Evolutionary conservation across 768 basidiomycete genomes (phyloP).

Genomic region (Paxillus involutus): DNA sequence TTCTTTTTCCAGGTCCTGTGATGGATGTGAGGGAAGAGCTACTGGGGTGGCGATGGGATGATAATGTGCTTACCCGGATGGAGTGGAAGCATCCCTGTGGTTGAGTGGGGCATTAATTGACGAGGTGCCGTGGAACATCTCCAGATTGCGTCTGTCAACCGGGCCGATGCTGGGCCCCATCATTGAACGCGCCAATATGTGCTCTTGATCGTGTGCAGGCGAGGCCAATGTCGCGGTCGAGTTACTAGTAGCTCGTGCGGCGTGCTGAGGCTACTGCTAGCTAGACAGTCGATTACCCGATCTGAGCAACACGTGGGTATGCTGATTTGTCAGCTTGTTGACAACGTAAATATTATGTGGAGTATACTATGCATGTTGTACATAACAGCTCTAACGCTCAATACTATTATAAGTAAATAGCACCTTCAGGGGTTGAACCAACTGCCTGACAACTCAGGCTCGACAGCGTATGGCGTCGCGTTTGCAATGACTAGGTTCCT

Average conservation of each 20-base stretch:
- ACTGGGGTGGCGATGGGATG: not conserved
- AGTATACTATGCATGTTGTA: too few relatives aligned
- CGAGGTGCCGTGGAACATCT: conserved; percentile 8
- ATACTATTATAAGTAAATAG: too few relatives aligned
- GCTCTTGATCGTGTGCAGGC: conserved; percentile 13
- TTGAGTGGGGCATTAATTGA: conserved; percentile 14
- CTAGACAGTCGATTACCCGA: not conserved
- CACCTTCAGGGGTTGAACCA: too few relatives aligned
- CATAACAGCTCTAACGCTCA: too few relatives aligned
- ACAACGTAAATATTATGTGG: too few relatives aligned
- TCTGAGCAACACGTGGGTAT: too few relatives aligned
- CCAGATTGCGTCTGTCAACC: conserved; percentile 9
- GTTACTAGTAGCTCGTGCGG: not conserved
- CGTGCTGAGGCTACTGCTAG: too few relatives aligned
- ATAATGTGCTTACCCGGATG: conserved; percentile 15
- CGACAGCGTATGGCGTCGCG: too few relatives aligned
- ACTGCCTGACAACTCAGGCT: too few relatives aligned
- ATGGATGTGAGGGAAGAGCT: conserved; percentile 5
- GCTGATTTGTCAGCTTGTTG: too few relatives aligned
- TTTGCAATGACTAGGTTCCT: too few relatives aligned
- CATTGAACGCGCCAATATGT: conserved; percentile 8
- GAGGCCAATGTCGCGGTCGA: not conserved
- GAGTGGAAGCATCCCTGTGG: conserved; percentile 31
- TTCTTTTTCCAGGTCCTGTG: conserved; percentile 16
- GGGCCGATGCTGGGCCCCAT: conserved; percentile 2